Evolutionary conservation across 2,329 filamentous ascomycete genomes (phyloP).

Genomic region (Gaeumannomyces sp.): DNA sequence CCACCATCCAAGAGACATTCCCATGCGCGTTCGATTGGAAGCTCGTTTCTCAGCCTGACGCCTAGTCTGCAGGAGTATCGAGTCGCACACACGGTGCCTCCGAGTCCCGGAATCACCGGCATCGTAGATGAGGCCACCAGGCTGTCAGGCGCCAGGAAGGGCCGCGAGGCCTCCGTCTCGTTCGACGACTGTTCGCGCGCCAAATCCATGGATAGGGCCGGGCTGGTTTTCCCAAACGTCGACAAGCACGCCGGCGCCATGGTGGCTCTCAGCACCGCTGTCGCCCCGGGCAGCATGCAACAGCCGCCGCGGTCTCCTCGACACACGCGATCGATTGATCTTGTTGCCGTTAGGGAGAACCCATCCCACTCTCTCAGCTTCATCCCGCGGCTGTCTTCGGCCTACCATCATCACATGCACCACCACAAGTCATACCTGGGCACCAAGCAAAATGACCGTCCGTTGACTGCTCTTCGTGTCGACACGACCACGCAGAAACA

Average conservation of each 20-base stretch:
- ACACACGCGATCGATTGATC: constrained; percentile 39
- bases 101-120: constrained; percentile 32
- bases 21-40: constrained; percentile 38
- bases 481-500: constrained; percentile 17
- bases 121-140: constrained; percentile 19
- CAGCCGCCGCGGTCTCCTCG: constrained; percentile 38
- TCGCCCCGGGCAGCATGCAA: constrained; percentile 55
- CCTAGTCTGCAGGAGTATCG: constrained; percentile 19
- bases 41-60: constrained; percentile 38
- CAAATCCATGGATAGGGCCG: constrained; percentile 56
- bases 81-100: constrained; percentile 25
- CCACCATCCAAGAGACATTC: constrained; percentile 24
- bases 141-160: background rate
- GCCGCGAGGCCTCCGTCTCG: constrained; percentile 4
- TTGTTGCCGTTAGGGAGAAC: constrained; percentile 20
- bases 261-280: constrained; percentile 55
- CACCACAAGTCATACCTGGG: constrained; percentile 37
- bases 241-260: constrained; percentile 61
- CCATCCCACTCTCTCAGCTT: constrained; percentile 14
- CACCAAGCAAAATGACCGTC: constrained; percentile 41
- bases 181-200: constrained; percentile 47
- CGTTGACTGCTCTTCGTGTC: constrained; percentile 40
- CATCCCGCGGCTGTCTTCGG: constrained; percentile 24
- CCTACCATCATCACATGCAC: constrained; percentile 35
- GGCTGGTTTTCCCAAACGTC: constrained; percentile 44